Base-by-base conservation (phyloP, 257 asterid genomes). In the Rauvolfia tetraphylla region DNA sequence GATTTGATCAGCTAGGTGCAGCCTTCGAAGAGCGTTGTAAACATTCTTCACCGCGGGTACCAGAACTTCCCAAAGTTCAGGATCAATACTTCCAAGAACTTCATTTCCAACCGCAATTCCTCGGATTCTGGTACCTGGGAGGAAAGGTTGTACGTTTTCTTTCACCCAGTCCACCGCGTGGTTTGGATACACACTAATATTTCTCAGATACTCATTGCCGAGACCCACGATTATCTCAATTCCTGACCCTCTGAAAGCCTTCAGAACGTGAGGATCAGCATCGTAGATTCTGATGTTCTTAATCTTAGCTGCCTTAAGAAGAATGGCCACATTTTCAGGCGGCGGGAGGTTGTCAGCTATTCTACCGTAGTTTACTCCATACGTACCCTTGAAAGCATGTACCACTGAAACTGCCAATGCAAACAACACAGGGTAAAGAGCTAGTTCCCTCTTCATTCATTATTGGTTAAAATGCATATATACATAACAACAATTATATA, bases 81-180 rank as follows among this genome's bases (percentile, higher is more conserved):
- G 31, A 44, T 83, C 86, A 3, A 36, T 33, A 33, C 95, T 88
- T 0, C 97, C 98, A 0, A 91, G 89, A 33, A 93, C 71, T 87
- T 93, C 96, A 29, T 93, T 93, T 0, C 97, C 98, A 4, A 93
- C 96, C 0, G 97, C 97, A 3, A 93, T 90, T 34, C 98, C 98
- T 7, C 74, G 72, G 22, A 93, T 90, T 25, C 39, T 82, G 0
- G 97, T 93, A 34, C 88, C 90, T 0, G 97, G 97, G 41, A 86
- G 76, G 74, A 81, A 89, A 5, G 95, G 92, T 74, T 85, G 81
- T 22, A 93, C 92, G 59, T 90, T 86, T 61, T 82, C 78, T 57
- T 87, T 93, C 31, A 93, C 82, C 98, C 96, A 93, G 17, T 84
- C 86, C 7, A 88, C 71, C 0, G 96, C 98, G 2, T 86, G 80